These are phyloP conservation scores for Chaetomidium leptoderma DNA, from an alignment of 495 filamentous ascomycete genomes.

Conservation along the genomic window DNA sequence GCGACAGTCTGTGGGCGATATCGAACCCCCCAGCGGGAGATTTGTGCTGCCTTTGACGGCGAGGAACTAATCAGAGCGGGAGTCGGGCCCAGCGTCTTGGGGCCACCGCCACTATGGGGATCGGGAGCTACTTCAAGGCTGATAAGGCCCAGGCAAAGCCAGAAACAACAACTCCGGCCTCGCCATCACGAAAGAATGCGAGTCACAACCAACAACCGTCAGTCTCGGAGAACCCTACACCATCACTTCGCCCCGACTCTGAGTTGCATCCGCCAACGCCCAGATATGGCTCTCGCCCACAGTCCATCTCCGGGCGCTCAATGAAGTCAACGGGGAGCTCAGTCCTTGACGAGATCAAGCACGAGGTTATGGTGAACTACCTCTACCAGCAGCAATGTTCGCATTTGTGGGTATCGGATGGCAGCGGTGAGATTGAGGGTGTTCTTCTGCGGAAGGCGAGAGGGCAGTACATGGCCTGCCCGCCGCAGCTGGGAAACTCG, in stretches of 20 bases:
- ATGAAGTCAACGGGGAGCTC: slow-evolving; percentile 49
- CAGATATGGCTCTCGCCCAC: slow-evolving; percentile 45
- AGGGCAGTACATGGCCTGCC: slow-evolving; percentile 65
- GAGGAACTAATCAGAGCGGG: slow-evolving; percentile 6
- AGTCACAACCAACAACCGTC: slow-evolving; percentile 14
- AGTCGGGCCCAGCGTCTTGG: slow-evolving; percentile 7
- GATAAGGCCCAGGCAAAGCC: slow-evolving; percentile 38
- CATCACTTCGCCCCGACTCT: slow-evolving; percentile 27
- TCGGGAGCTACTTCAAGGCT: slow-evolving; percentile 59
- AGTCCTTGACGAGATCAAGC: slow-evolving; percentile 69
- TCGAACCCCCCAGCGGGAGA: background rate
- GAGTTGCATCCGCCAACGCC: slow-evolving; percentile 47
- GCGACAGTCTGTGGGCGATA: too few relatives aligned
- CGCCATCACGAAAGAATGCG: slow-evolving; percentile 8
- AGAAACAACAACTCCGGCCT: slow-evolving; percentile 5
- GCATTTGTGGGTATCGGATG: slow-evolving; percentile 65
- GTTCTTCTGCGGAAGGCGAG: slow-evolving; percentile 63
- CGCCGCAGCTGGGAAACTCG: slow-evolving; percentile 54
- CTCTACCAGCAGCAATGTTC: slow-evolving; percentile 73
- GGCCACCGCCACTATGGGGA: slow-evolving; percentile 47
- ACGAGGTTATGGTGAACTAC: slow-evolving; percentile 80
- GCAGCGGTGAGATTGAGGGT: slow-evolving; percentile 62
- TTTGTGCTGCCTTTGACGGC: background rate
- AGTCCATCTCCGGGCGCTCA: slow-evolving; percentile 47
- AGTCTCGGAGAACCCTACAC: slow-evolving; percentile 25